Base-by-base conservation (phyloP, 345 rosid genomes). In the Rhodamnia argentea region DNA sequence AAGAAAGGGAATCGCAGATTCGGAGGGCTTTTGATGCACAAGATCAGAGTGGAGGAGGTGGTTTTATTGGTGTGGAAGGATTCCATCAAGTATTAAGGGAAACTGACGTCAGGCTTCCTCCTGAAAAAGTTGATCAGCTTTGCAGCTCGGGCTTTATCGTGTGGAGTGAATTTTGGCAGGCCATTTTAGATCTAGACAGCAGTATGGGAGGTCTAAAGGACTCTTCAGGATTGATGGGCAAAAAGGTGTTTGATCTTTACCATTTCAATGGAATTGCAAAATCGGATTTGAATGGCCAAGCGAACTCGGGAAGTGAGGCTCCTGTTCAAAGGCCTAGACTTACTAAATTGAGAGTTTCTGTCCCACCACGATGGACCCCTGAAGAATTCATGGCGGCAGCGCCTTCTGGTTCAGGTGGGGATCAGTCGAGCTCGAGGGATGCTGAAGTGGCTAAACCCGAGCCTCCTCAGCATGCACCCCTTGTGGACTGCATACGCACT, bases 41-140 rank as follows among this genome's bases (percentile, higher is more conserved):
- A 88, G 99, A 98, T 91, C 96, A 98, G 90, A 98, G 99, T 84
- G 99, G 99, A 20, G 99, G 99, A 24, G 99, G 99, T n/a, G 99
- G 99, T 56, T 98, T 98, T 88, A 96, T 98, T 62, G 92, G 94
- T 58, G 98, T 93, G 82, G 99, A 98, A 91, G 98, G 97, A 83
- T 98, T 98, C 88, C 98, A 94, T 86, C 98, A 96, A 86, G 96
- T 98, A 82, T 88, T 95, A 54, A 86, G 93, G 84, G 98, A 93
- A 82, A 89, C 96, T 29, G 90, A 89, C 88, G 87, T 96, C 84
- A 91, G 89, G 87, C 92, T 98, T 86, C 95, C 98, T 18, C 87
- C 90, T 0, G 96, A 95, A 88, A 98, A 92, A 91, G 86, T 94
- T 1, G 96, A 94, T 59, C 92, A 91, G 83, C 94, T 98, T 84